Percentiles rank a stretch among this genome's conserved stretches.
These are phyloP conservation scores for Candida nitratophila DNA, from an alignment of 805 yeast species.

Conservation along the genomic window DNA sequence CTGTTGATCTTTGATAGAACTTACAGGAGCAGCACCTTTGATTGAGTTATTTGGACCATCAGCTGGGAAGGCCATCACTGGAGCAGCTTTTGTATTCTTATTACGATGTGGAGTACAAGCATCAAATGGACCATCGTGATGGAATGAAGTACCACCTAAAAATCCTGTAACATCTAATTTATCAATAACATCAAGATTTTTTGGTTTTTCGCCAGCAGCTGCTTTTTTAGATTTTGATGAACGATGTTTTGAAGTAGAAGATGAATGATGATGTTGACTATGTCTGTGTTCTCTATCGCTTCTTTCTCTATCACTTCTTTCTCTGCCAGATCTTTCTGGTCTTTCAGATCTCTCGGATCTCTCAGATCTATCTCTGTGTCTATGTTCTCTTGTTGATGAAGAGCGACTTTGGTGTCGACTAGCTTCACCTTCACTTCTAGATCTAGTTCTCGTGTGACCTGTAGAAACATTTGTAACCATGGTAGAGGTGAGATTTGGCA, in stretches of 20 bases:
- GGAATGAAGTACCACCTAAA: conserved; percentile 89
- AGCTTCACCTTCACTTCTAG: conserved; percentile 24
- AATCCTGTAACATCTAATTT: conserved; percentile 93
- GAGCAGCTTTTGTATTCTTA: conserved; percentile 66
- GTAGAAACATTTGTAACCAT: neutral
- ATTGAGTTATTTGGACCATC: conserved; percentile 92
- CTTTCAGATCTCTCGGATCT: conserved; percentile 8
- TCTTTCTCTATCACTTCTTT: conserved; percentile 10
- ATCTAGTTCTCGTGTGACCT: conserved; percentile 20
- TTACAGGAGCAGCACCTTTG: conserved; percentile 53
- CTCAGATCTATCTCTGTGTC: conserved; percentile 12
- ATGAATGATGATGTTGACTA: conserved; percentile 23
- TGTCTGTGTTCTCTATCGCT: conserved; percentile 18
- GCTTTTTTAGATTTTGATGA: conserved; percentile 29
- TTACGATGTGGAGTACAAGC: conserved; percentile 97
- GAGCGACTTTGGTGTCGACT: conserved; percentile 4
- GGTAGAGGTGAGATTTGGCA: neutral
- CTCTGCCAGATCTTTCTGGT: conserved; percentile 4
- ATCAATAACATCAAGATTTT: conserved; percentile 89
- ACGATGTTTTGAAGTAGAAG: conserved; percentile 12
- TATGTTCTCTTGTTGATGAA: conserved; percentile 7
- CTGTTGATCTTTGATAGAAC: conserved; percentile 53
- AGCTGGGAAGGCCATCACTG: conserved; percentile 90
- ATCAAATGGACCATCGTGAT: conserved; percentile 98
- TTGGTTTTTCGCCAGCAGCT: conserved; percentile 43